A percentile compares a stretch with the other conserved stretches of the same genome.
Conservation (phyloP, 805 yeast genomes). For the Yamadazyma olivae region DNA sequence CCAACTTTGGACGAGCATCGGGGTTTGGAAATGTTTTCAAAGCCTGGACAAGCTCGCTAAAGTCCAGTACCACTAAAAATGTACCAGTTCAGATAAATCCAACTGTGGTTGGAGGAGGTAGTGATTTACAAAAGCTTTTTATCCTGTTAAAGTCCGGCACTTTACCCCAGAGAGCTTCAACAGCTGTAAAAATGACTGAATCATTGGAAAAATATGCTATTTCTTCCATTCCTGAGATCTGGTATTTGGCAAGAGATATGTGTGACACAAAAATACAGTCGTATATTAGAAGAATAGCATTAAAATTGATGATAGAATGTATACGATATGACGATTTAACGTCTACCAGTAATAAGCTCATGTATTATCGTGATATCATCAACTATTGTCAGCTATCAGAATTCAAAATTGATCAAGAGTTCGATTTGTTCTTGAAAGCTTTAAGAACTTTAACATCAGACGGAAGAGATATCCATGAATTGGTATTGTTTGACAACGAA, state of each 20-base stretch:
- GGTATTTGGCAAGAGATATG: conserved; percentile 65
- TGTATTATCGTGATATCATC: conserved; percentile 60
- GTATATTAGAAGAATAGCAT: conserved; percentile 40
- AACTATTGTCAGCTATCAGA: conserved; percentile 35
- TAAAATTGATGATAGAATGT: conserved; percentile 55
- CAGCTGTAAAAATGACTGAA: conserved; percentile 49
- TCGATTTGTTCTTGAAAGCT: conserved; percentile 47
- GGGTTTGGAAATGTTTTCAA: conserved; percentile 41
- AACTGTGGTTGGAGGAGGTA: conserved; percentile 44
- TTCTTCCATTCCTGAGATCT: conserved; percentile 65
- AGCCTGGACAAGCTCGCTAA: conserved; percentile 36
- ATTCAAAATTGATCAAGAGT: conserved; percentile 43
- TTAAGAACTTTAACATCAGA: conserved; percentile 46
- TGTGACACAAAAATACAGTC: conserved; percentile 39
- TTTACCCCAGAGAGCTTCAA: conserved; percentile 39
- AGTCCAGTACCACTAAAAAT: conserved; percentile 19
- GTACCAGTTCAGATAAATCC: conserved; percentile 40
- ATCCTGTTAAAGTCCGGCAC: conserved; percentile 37
- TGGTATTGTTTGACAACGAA: conserved; percentile 41
- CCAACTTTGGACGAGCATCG: conserved; percentile 24
- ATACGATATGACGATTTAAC: conserved; percentile 49
- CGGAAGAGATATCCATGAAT: conserved; percentile 53
- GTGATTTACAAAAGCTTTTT: conserved; percentile 35
- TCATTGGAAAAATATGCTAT: conserved; percentile 51
- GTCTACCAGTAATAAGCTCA: conserved; percentile 46